A percentile compares a stretch with the other conserved stretches of the same genome.
Evolutionary conservation across 2,329 filamentous ascomycete species (phyloP).

Genomic region (Colletotrichum spinosum): DNA sequence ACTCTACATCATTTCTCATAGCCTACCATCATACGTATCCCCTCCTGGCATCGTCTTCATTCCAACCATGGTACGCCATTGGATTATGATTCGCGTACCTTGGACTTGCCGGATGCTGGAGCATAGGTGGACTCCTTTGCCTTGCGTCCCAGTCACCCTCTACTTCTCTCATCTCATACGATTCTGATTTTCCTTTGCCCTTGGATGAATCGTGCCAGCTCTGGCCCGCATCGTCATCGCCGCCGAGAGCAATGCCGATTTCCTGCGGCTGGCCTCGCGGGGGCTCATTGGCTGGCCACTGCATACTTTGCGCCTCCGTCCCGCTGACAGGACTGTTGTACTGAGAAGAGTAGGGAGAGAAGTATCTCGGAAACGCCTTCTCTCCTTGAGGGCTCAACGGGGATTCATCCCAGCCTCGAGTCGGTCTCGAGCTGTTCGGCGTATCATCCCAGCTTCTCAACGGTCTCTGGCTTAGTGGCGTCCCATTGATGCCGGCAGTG

Average conservation of each 20-base stretch:
- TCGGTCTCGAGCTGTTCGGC: constrained; percentile 64
- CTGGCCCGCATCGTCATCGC: constrained; percentile 47
- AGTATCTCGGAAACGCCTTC: constrained; percentile 58
- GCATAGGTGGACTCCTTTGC: constrained; percentile 50
- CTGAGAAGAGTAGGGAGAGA: constrained; percentile 70
- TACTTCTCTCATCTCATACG: constrained; percentile 63
- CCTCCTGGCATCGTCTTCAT: constrained; percentile 36
- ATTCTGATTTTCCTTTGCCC: constrained; percentile 59
- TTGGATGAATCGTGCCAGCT: constrained; percentile 42
- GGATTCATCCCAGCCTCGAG: constrained; percentile 63
- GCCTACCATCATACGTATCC: background rate
- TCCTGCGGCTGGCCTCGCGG: constrained; percentile 40
- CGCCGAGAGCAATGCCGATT: constrained; percentile 59
- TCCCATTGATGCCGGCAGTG: constrained; percentile 39
- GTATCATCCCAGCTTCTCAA: constrained; percentile 63
- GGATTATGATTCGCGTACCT: constrained; percentile 36
- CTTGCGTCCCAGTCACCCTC: constrained; percentile 47
- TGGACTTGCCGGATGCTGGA: constrained; percentile 58
- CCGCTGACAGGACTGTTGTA: constrained; percentile 51
- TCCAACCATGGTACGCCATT: constrained; percentile 39
- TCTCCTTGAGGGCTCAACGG: constrained; percentile 58
- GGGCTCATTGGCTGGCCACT: constrained; percentile 51
- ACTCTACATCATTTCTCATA: background rate
- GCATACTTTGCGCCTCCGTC: constrained; percentile 47
- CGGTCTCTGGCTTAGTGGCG: constrained; percentile 47